Evolutionary conservation across 2,329 filamentous ascomycete species (phyloP).

Genomic region (Penicillium capsulatum): DNA sequence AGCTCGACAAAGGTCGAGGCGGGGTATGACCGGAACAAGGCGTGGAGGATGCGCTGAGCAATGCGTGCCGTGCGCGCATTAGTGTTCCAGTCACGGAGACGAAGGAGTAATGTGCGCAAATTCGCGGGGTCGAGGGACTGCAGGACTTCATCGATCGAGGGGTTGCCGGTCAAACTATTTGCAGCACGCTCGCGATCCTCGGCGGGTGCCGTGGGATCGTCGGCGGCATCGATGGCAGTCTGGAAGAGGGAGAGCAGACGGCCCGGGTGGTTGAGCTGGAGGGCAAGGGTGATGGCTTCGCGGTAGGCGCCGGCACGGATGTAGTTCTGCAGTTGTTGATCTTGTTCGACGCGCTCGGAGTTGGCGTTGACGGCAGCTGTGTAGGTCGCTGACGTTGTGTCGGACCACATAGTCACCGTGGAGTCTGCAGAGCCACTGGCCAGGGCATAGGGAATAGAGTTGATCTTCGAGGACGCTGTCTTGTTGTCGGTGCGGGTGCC

Average conservation of each 20-base stretch:
- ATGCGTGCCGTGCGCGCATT: conserved; percentile 82
- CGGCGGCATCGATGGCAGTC: conserved; percentile 69
- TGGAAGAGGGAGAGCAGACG: conserved; percentile 81
- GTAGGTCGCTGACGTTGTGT: conserved; percentile 79
- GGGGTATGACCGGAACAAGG: conserved; percentile 75
- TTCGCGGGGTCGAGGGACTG: conserved; percentile 77
- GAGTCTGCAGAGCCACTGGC: conserved; percentile 91
- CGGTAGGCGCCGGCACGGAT: conserved; percentile 84
- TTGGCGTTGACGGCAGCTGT: conserved; percentile 68
- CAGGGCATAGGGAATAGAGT: conserved; percentile 58
- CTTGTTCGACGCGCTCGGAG: conserved; percentile 80
- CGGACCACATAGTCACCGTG: conserved; percentile 90
- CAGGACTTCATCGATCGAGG: conserved; percentile 74
- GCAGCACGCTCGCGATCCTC: conserved; percentile 25
- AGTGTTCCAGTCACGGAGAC: conserved; percentile 94
- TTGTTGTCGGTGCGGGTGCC: conserved; percentile 31
- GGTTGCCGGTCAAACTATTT: conserved; percentile 43
- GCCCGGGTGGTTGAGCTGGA: conserved; percentile 91
- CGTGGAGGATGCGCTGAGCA: conserved; percentile 78
- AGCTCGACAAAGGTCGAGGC: conserved; percentile 70
- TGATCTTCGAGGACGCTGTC: conserved; percentile 27
- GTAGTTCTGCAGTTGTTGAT: conserved; percentile 90
- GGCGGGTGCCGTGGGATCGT: conserved; percentile 46
- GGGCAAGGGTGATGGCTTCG: conserved; percentile 84
- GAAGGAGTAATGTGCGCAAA: conserved; percentile 73